These are phyloP conservation scores for Dipteronia dyeriana DNA, from an alignment of 345 rosid genomes.

Conservation along the genomic window DNA sequence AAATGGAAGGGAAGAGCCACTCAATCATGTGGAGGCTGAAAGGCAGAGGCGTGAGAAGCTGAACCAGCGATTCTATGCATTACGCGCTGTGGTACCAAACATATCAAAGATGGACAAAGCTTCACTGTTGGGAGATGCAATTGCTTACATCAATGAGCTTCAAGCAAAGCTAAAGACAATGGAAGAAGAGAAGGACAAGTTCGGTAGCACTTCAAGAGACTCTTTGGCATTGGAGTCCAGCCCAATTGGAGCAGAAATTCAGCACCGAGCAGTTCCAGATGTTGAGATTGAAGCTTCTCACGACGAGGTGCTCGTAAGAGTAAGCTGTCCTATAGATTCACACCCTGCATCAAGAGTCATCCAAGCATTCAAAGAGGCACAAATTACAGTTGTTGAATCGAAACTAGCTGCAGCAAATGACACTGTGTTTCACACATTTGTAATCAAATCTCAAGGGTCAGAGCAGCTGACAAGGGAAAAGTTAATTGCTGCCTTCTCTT, in stretches of 20 bases:
- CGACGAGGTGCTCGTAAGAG: conserved; percentile 70
- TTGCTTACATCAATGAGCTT: conserved; percentile 91
- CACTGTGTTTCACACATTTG: conserved; percentile 70
- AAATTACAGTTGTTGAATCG: conserved; percentile 60
- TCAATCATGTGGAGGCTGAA: conserved; percentile 98
- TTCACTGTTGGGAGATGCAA: conserved; percentile 88
- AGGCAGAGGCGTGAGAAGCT: conserved; percentile 95
- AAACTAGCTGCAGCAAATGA: conserved; percentile 65
- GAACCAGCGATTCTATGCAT: conserved; percentile 89
- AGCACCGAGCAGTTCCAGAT: conserved; percentile 33
- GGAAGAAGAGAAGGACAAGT: conserved; percentile 69
- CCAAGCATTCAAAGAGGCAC: conserved; percentile 72
- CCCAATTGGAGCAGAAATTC: conserved; percentile 32
- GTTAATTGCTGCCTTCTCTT: conserved; percentile 63
- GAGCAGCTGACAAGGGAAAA: conserved; percentile 87
- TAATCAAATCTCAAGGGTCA: conserved; percentile 65
- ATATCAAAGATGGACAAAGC: conserved; percentile 99
- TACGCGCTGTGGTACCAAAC: conserved; percentile 97
- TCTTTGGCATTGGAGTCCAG: conserved; percentile 29
- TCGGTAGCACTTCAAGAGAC: conserved; percentile 51
- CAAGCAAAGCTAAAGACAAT: conserved; percentile 75
- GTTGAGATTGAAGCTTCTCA: conserved; percentile 61
- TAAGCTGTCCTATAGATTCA: conserved; percentile 71
- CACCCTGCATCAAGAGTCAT: conserved; percentile 82
- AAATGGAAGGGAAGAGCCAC: conserved; percentile 95